phyloP scores from a whole-genome alignment of 208 protist species.

The Hexamita inflata region DNA sequence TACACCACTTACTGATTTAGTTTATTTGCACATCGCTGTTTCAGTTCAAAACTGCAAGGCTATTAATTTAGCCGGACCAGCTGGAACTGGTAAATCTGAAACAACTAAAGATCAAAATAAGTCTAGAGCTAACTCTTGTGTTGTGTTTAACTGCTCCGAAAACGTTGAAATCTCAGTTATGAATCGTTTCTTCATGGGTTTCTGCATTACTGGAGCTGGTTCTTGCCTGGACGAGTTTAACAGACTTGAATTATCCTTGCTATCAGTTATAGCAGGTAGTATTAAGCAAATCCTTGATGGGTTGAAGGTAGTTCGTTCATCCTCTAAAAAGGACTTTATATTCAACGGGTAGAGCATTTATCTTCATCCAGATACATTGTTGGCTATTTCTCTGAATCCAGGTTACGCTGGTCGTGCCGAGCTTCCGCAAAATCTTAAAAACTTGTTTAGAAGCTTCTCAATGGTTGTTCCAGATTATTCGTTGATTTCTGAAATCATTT shows the following conservation, averaged over 20 bases:
- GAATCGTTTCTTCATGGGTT: slow-evolving; percentile 85
- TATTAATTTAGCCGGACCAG: slow-evolving; percentile 70
- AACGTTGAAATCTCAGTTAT: slow-evolving; percentile 89
- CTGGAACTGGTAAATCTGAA: slow-evolving; percentile 87
- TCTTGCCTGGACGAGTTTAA: slow-evolving; percentile 95
- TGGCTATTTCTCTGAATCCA: slow-evolving; percentile 78
- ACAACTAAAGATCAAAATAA: slow-evolving; percentile 93
- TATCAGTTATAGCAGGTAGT: slow-evolving; percentile 92
- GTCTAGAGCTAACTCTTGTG: slow-evolving; percentile 77
- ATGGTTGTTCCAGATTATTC: slow-evolving; percentile 93
- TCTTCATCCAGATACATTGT: slow-evolving; percentile 47
- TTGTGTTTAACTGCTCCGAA: slow-evolving; percentile 94
- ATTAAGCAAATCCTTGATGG: slow-evolving; percentile 81
- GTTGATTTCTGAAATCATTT: slow-evolving; percentile 95
- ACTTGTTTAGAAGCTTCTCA: slow-evolving; percentile 91
- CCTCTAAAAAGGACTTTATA: slow-evolving; percentile 44
- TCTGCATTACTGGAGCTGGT: slow-evolving; percentile 79
- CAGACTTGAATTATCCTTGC: slow-evolving; percentile 72
- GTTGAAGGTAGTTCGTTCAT: slow-evolving; percentile 68
- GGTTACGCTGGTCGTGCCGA: slow-evolving; percentile 87
- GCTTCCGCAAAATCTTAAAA: slow-evolving; percentile 96
- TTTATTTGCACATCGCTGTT: slow-evolving; percentile 90
- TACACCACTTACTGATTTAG: slow-evolving; percentile 93
- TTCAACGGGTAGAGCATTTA: slow-evolving; percentile 48
- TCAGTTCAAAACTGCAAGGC: slow-evolving; percentile 73